phyloP scores from a whole-genome alignment of 2,329 filamentous ascomycete genomes.

The Thelonectria olida region DNA sequence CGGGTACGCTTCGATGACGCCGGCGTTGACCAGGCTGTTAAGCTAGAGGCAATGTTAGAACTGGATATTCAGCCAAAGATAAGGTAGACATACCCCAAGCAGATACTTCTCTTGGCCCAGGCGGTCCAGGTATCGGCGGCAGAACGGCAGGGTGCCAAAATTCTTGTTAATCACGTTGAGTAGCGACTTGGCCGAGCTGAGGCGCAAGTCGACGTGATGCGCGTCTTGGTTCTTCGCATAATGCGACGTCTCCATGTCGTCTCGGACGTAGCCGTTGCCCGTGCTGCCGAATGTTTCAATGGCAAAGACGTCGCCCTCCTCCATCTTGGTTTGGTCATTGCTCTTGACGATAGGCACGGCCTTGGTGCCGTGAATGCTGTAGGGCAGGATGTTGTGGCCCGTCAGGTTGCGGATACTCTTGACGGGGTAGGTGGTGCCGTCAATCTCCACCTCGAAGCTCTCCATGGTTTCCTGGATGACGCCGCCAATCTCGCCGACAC shows the following conservation, averaged over 20 bases:
- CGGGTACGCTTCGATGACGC: slow-evolving; percentile 90
- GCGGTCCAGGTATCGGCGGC: slow-evolving; percentile 88
- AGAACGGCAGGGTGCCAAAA: slow-evolving; percentile 92
- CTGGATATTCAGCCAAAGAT: slow-evolving; percentile 21
- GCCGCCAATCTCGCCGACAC: slow-evolving; percentile 85
- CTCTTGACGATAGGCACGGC: slow-evolving; percentile 94
- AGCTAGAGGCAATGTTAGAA: slow-evolving; percentile 60
- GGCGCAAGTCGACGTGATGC: slow-evolving; percentile 77
- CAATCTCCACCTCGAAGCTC: slow-evolving; percentile 87
- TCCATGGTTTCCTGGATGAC: slow-evolving; percentile 93
- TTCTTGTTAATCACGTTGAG: slow-evolving; percentile 94
- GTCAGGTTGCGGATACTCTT: slow-evolving; percentile 89
- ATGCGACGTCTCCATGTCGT: slow-evolving; percentile 91
- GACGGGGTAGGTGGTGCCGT: slow-evolving; percentile 79
- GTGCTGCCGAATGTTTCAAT: slow-evolving; percentile 97
- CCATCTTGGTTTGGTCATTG: slow-evolving; percentile 92
- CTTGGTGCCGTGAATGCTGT: slow-evolving; percentile 92
- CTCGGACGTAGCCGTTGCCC: slow-evolving; percentile 85
- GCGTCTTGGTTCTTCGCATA: slow-evolving; percentile 82
- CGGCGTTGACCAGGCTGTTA: slow-evolving; percentile 83
- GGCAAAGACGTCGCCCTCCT: slow-evolving; percentile 93
- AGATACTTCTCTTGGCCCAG: slow-evolving; percentile 96
- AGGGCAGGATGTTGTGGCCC: slow-evolving; percentile 89
- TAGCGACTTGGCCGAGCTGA: slow-evolving; percentile 85
- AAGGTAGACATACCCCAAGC: slow-evolving; percentile 71